Conservation (phyloP, 2,329 filamentous ascomycete species). For the Diaporthe sp. region DNA sequence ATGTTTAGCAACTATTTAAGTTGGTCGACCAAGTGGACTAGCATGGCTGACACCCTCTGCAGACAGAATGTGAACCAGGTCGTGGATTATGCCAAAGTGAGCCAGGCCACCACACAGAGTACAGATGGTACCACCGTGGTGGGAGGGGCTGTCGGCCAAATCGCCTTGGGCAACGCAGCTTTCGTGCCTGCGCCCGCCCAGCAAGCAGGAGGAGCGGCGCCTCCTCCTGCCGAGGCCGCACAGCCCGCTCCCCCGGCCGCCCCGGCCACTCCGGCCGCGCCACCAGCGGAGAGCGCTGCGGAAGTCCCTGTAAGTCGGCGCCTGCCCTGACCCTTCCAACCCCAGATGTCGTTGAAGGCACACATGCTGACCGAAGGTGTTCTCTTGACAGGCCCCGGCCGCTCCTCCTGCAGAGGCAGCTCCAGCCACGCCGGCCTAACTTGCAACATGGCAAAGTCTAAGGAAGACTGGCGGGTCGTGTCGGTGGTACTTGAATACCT, state of each 20-base stretch:
- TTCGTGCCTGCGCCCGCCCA: constrained; percentile 18
- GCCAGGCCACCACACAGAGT: constrained; percentile 21
- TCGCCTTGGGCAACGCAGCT: constrained; percentile 6
- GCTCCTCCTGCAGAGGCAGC: constrained; percentile 1
- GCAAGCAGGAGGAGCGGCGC: background rate
- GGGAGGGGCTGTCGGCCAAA: constrained; percentile 9
- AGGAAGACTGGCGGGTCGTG: background rate
- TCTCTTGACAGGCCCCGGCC: background rate
- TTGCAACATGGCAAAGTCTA: background rate
- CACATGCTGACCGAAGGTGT: background rate
- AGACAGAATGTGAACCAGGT: constrained; percentile 31
- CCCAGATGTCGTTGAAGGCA: background rate
- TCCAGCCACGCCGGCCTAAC: background rate
- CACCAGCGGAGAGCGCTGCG: background rate
- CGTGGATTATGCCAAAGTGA: constrained; percentile 28
- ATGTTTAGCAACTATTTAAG: too few relatives aligned
- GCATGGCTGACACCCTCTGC: background rate
- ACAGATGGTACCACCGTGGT: constrained; percentile 7
- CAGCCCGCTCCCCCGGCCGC: background rate
- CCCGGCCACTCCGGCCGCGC: background rate
- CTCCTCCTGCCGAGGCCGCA: constrained; percentile 5
- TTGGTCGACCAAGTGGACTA: background rate
- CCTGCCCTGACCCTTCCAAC: background rate
- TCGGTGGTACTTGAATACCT: background rate
- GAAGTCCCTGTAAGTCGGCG: constrained; percentile 1